Base-by-base conservation (phyloP, 495 filamentous ascomycete species). In the Tuber calosporum region DNA sequence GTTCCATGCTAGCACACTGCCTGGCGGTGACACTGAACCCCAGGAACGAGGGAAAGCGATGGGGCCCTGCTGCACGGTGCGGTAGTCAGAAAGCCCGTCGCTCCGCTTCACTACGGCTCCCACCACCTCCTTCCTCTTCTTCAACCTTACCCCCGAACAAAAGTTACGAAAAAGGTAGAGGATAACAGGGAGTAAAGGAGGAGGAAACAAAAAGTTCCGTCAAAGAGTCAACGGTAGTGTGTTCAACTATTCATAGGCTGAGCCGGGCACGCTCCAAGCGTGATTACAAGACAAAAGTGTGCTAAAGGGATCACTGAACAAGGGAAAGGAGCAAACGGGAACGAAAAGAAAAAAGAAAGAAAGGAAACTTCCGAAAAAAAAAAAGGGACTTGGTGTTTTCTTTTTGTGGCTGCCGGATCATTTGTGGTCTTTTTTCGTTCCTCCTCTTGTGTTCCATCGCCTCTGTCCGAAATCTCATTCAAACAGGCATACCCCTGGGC, bases 121-220 rank as follows among this genome's bases (percentile, higher is more conserved):
- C 53, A 62, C 53, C 53, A 62, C 53, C 53, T 62, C 45, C 53
- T 62, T 62, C 26, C 53, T 62, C 26, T 34, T 62, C 53, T 30
- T 62, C 53, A 34, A 62, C 53, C 26, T 62, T 34, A 4, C 26
- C 26, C 53, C 53, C 53, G 26, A 34, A 62, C 26, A 62, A 26
- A 53, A 26, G 22, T 26, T 62, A 62, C 53, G 13, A 62, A 30
- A 6, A 15, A 62, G 53, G 53, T 13, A 62, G 53, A 62, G 53
- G 53, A 62, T 62, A 62, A 62, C 26, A 30, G 9, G 11, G 53
- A 62, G 48, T 22, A 58, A 58, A 62, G 53, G 53, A 58, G 48
- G 48, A 17, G 53, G 53, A 62, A 34, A 62, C 4, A 30, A 62
- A 34, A 62, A 62, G 26, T 62, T 62, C 26, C 53, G 7, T 62